Evolutionary conservation across 2,329 filamentous ascomycete genomes (phyloP), one percentile per base, ranked within the genome.

Genomic region (Aspergillus unguis): DNA sequence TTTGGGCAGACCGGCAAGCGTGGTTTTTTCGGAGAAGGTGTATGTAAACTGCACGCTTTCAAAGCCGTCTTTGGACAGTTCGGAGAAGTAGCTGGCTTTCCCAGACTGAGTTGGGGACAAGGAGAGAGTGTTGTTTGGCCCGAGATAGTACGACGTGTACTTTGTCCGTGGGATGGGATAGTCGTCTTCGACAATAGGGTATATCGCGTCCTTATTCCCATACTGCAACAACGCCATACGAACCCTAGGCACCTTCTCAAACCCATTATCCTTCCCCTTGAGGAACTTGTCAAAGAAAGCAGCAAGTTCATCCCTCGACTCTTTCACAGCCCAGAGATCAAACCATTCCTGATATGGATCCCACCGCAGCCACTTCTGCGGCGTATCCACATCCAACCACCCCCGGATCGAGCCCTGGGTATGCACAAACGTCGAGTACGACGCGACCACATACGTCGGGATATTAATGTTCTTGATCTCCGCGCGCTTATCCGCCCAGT

Each of bases 331-430:
- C 17, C 17, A 78, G 2, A 77, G 56, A 45, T 78, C 76, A 50
- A 71, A 72, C 76, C 75, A 78, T 51, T 79, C 77, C 53, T 78
- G 75, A 5, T 62, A 65, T 9, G 65, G 63, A 44, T 67, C 65
- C 62, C 65, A 71, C 0, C 70, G 67, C n/a, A 78, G 64, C 76
- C 75, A 78, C 58, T 78, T 78, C 7, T 76, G 17, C 17, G 17
- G 17, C 17, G 17, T 57, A 4, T 67, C 56, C 7, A 76, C 62
- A 52, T 75, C 64, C 26, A 72, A 48, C 64, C 68, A 76, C 10
- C 64, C 73, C 8, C 72, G 48, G 6, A 74, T 60, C 7, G 68
- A 63, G 4, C 71, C 71, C 62, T 68, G 69, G 8, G 65, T 69
- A 54, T 73, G 71, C 28, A 71, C 64, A 3, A 58, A 59, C 51